These are phyloP conservation scores for Penicillium verrucosum DNA, from an alignment of 2,329 filamentous ascomycete species.

Conservation along the genomic window DNA sequence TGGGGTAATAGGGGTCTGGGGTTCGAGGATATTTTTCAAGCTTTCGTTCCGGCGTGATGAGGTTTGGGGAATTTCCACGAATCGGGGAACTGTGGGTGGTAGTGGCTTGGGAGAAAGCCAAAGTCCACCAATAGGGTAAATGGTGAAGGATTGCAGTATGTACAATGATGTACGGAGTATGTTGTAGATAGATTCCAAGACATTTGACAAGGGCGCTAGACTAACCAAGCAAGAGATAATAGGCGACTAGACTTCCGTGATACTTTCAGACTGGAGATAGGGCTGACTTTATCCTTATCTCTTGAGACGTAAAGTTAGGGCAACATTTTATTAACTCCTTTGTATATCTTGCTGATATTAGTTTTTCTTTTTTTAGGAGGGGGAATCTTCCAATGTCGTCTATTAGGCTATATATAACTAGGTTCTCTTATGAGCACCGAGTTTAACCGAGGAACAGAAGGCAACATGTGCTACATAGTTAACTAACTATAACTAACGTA, in stretches of 20 bases:
- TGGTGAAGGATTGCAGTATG: background rate
- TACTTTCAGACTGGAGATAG: background rate
- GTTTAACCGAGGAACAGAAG: background rate
- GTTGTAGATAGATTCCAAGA: background rate
- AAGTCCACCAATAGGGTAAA: slow-evolving; percentile 32
- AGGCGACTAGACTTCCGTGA: background rate
- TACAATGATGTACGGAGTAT: too few relatives aligned
- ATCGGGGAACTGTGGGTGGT: slow-evolving; percentile 16
- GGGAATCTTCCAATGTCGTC: too few relatives aligned
- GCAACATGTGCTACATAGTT: too few relatives aligned
- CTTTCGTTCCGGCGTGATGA: slow-evolving; percentile 12
- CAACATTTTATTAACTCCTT: background rate
- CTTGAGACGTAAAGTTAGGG: background rate
- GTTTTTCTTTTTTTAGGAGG: too few relatives aligned
- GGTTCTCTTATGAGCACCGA: too few relatives aligned
- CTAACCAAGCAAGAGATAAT: background rate
- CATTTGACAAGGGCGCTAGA: background rate
- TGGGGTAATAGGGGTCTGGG: slow-evolving; percentile 27
- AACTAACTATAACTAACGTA: too few relatives aligned
- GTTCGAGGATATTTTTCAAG: slow-evolving; percentile 34
- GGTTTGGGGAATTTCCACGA: slow-evolving; percentile 28
- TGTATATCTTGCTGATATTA: background rate
- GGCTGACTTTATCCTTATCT: background rate
- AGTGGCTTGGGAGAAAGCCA: slow-evolving; percentile 15
- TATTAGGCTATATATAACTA: background rate